Evolutionary conservation across 192 early-diverging fungal species (phyloP), one percentile per base, ranked within the genome.

Genomic region (Coemansia nantahalensis): DNA sequence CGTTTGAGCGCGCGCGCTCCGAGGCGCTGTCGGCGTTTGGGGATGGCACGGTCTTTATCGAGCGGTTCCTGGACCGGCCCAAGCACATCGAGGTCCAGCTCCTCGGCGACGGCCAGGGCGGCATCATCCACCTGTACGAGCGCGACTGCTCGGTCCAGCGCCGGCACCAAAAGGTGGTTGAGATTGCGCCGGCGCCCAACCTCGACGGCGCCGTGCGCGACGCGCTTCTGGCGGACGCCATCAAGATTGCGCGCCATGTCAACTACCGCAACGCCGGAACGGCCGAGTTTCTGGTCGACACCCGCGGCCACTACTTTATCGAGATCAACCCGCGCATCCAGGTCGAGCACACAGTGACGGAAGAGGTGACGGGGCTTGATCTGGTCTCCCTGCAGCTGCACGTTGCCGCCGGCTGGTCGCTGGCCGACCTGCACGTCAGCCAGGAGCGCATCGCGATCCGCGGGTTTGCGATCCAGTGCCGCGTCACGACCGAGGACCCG

Each of bases 281-380:
- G 0, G 95, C 90, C 31, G 95, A 98, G 67, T 98, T 96, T 80
- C 82, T 98, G 52, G 91, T 95, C 1, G 94, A 96, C 63, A 54
- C 69, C 41, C 80, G 92, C 48, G 84, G 88, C 59, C 86, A 94
- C 79, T 98, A 96, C 83, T 98, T 98, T 55, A 94, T 98, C 48
- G 95, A 98, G 78, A 91, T 96, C 60, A 96, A 98, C 68, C 93
- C 95, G 41, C 85, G 95, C 74, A 90, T 98, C 48, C 95, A 98
- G 77, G 95, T 98, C 22, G 95, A 98, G 78, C 95, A 98, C 73
- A 92, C 92, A 28, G 91, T 96, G 34, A 96, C 95, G 41, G 95
- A 98, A 78, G 92, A 95, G 74, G 85, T 96, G 45, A 95, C 94
- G 15, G 95, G 95, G 23, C 82, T 98, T 36, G 94, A 98, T 65